phyloP scores from a whole-genome alignment of 2,329 filamentous ascomycete species.

The Penicillium sp. region DNA sequence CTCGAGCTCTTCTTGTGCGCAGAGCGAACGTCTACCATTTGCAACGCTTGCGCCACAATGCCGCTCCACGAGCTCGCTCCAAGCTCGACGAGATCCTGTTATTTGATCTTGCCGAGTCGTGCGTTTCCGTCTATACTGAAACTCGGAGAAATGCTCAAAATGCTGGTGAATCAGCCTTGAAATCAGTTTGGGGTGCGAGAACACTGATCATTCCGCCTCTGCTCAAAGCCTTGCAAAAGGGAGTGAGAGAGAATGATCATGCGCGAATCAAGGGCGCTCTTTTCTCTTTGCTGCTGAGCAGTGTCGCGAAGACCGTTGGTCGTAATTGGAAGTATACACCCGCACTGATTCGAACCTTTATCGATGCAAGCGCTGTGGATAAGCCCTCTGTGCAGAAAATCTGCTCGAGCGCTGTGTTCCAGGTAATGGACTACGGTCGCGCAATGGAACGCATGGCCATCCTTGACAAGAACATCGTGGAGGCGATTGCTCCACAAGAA shows the following conservation, averaged over 20 bases:
- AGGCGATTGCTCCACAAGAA: conserved; percentile 63
- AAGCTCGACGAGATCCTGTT: conserved; percentile 82
- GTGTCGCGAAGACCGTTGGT: conserved; percentile 76
- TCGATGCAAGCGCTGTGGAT: conserved; percentile 82
- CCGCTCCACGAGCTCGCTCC: conserved; percentile 78
- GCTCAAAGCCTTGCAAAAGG: conserved; percentile 68
- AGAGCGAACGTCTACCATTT: conserved; percentile 92
- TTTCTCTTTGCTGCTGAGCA: conserved; percentile 85
- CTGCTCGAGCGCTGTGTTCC: conserved; percentile 72
- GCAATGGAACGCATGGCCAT: conserved; percentile 81
- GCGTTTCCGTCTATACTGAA: conserved; percentile 86
- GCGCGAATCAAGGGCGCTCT: conserved; percentile 91
- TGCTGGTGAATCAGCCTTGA: conserved; percentile 86
- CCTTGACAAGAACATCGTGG: conserved; percentile 63
- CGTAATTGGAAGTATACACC: conserved; percentile 95
- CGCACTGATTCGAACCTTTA: conserved; percentile 80
- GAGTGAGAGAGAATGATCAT: conserved; percentile 73
- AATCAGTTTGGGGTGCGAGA: conserved; percentile 80
- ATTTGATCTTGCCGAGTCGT: conserved; percentile 81
- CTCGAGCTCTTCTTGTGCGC: conserved; percentile 83
- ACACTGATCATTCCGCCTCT: conserved; percentile 86
- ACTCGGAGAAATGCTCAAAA: conserved; percentile 90
- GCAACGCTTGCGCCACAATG: conserved; percentile 89
- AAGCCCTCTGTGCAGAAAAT: conserved; percentile 92
- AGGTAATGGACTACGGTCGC: conserved; percentile 87